Percentiles rank a stretch among this genome's conserved stretches.
phyloP scores from a whole-genome alignment of 2,329 filamentous ascomycete species.

The Torrubiellomyces zombiae region DNA sequence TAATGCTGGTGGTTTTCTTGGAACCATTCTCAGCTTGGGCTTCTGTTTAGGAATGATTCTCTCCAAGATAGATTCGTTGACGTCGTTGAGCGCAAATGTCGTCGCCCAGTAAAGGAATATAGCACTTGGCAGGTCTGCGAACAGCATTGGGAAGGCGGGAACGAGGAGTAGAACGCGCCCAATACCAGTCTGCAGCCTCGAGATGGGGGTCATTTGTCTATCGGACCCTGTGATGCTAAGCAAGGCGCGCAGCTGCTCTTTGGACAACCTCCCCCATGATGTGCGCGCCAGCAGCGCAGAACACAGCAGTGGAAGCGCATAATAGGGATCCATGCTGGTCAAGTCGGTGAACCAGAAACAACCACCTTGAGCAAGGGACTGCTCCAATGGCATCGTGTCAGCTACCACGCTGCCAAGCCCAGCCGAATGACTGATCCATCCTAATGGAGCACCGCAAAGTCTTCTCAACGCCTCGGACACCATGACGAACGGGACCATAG shows the following conservation, averaged over 20 bases:
- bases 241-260: conserved; percentile 11
- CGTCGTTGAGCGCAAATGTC: conserved; percentile 17
- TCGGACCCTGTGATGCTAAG: conserved; percentile 8
- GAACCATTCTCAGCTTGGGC: conserved; percentile 5
- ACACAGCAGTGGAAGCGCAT: conserved; percentile 26
- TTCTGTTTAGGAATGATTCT: conserved; percentile 7
- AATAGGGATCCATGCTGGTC: conserved; percentile 32
- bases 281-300: conserved; percentile 13
- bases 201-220: conserved; percentile 6
- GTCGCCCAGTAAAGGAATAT: conserved; percentile 24
- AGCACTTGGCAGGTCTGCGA: conserved; percentile 20
- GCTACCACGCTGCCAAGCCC: conserved; percentile 10
- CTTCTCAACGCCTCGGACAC: conserved; percentile 33
- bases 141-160: conserved; percentile 17
- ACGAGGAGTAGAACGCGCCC: conserved; percentile 15
- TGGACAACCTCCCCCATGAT: conserved; percentile 13
- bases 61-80: conserved; percentile 16
- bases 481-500: conserved; percentile 31
- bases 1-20: conserved; percentile 4
- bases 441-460: conserved; percentile 19
- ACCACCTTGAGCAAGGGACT: conserved; percentile 30
- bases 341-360: conserved; percentile 40
- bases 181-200: conserved; percentile 11
- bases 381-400: conserved; percentile 13
- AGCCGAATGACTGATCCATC: conserved; percentile 14